Base-by-base conservation (phyloP, 768 basidiomycete species). In the Gloeopeniophorella convolvens region DNA sequence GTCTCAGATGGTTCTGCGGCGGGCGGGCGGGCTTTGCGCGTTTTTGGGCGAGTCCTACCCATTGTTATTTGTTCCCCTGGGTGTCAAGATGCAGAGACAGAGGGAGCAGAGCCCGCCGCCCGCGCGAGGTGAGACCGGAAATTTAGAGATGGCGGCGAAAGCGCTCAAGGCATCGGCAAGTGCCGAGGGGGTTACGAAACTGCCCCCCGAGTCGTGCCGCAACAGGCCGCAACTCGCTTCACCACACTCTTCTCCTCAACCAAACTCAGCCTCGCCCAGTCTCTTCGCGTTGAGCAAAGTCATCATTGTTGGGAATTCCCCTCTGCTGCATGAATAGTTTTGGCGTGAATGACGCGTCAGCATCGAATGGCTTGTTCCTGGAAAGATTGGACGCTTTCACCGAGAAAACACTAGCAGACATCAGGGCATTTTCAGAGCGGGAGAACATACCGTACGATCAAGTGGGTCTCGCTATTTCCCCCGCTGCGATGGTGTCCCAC, bases 361-460 rank as follows among this genome's bases (percentile, higher is more conserved):
- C 68, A 28, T 66, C 67, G 36, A 76, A 83, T 58, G 75, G 58
- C 5, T 68, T 85, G n/a, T 85, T 79, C 59, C 64, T 77, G 47
- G 82, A 85, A 62, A 71, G 83, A 31, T 66, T 85, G 37, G 78
- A 84, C 48, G 70, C 78, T 0, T 80, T 85, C 58, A 77, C 80
- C 65, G 74, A 79, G 48, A 80, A 78, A 60, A 73, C 67, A 44
- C 63, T 81, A 8, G 66, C 66, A 7, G 82, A 83, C 44, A 73
- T 85, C 34, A 74, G 66, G 45, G 72, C 77, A 0, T 85, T 85
- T 60, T 75, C 82, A 36, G 73, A 76, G 43, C 69, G 82, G 58
- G 83, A 85, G 63, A 61, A 65, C 41, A 71, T 72, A 31, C 66
- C 80, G 15, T 77, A 78, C 56, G 80, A 83, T 59, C 76, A 84